Conservation (phyloP, 176 grass and related monocot genomes). For the Pontederia crassipes region DNA sequence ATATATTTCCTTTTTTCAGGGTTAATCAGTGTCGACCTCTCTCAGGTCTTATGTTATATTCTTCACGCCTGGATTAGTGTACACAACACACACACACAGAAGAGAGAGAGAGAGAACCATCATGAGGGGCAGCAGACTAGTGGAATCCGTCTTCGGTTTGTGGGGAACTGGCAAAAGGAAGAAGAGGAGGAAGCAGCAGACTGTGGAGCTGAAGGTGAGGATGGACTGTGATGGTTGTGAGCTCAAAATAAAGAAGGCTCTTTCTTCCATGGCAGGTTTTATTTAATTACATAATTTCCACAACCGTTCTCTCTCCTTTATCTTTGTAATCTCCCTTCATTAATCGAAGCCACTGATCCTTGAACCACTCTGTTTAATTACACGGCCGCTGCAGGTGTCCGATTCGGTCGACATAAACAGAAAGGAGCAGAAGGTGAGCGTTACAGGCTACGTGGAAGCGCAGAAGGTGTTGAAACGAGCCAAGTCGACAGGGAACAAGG, state of each 20-base stretch:
- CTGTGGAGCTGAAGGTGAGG: conserved; percentile 75
- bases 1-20: too few relatives aligned
- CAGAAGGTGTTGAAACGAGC: conserved; percentile 48
- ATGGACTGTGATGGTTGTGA: conserved; percentile 88
- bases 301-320: neutral
- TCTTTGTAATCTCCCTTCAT: neutral
- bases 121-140: conserved; percentile 5
- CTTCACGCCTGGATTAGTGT: too few relatives aligned
- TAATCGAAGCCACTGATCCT: too few relatives aligned
- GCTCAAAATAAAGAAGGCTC: conserved; percentile 51
- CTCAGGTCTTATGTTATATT: too few relatives aligned
- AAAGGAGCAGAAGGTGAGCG: conserved; percentile 47
- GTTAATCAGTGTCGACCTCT: too few relatives aligned
- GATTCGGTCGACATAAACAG: conserved; percentile 60
- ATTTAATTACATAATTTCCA: neutral
- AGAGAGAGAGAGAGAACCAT: too few relatives aligned
- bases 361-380: too few relatives aligned
- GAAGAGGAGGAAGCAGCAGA: conserved; percentile 33
- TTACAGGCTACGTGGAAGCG: conserved; percentile 50
- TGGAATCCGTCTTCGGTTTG: conserved; percentile 33
- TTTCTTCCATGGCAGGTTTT: conserved; percentile 53
- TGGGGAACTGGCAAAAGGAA: conserved; percentile 17
- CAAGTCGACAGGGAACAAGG: conserved; percentile 61
- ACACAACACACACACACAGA: too few relatives aligned
- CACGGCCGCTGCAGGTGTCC: conserved; percentile 27